Evolutionary conservation across 208 protist species (phyloP).

Genomic region (Acanthamoeba sp.): DNA sequence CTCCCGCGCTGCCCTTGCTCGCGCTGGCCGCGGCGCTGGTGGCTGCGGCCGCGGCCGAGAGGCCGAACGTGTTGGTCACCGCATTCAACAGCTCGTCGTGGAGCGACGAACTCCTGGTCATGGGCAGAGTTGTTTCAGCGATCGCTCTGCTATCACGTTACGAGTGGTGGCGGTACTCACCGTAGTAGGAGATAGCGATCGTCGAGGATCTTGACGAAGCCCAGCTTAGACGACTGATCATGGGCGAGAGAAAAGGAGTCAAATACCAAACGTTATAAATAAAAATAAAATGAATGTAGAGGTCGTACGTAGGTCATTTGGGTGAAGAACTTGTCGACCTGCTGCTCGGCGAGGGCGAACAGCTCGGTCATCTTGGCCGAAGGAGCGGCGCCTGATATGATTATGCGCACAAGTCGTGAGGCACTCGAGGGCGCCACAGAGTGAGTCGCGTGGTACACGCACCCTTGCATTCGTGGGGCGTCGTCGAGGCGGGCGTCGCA

Average conservation of each 20-base stretch:
- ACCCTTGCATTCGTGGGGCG: conserved; percentile 15
- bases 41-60: not conserved
- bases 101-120: not conserved
- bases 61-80: conserved; percentile 32
- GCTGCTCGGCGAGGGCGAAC: conserved; percentile 26
- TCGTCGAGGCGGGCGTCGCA: not conserved
- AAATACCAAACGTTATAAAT: not conserved
- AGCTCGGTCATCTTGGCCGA: conserved; percentile 34
- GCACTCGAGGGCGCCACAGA: not conserved
- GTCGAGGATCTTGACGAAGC: not conserved
- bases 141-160: too few relatives aligned
- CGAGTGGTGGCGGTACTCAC: not conserved
- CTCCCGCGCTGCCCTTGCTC: not conserved
- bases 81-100: conserved; percentile 14
- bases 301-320: not conserved
- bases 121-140: too few relatives aligned
- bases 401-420: not conserved
- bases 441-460: not conserved
- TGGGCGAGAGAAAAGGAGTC: too few relatives aligned
- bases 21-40: not conserved
- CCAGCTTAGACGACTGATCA: conserved; percentile 16
- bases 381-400: not conserved
- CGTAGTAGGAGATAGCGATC: not conserved
- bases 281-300: not conserved
- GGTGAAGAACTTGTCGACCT: conserved; percentile 49